Conservation (phyloP, 1,284 basidiomycete genomes). For the Ganoderma meredithae region DNA sequence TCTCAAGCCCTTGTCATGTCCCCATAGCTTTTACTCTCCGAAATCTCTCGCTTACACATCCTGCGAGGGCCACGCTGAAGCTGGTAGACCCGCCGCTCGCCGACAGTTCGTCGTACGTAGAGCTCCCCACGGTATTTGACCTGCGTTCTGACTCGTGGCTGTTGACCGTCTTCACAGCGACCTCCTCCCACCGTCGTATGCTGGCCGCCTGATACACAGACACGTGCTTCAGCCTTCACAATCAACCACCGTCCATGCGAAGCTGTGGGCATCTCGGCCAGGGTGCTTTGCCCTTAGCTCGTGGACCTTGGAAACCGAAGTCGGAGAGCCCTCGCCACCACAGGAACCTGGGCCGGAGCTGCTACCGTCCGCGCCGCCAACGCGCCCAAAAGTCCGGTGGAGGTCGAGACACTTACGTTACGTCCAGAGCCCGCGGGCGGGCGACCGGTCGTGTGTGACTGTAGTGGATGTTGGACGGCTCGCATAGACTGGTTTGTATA, state of each 20-base stretch:
- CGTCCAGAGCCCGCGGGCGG: constrained; percentile 52
- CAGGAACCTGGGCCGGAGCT: constrained; percentile 9
- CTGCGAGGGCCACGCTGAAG: constrained; percentile 60
- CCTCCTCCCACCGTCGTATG: constrained; percentile 58
- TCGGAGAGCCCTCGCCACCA: constrained; percentile 47
- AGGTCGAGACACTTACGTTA: constrained; percentile 54
- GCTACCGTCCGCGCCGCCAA: constrained; percentile 1
- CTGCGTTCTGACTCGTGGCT: not conserved
- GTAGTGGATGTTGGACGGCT: constrained; percentile 44
- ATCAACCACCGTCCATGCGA: constrained; percentile 51
- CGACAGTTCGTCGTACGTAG: constrained; percentile 24
- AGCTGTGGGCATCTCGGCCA: constrained; percentile 64
- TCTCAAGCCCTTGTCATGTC: constrained; percentile 60
- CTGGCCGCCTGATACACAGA: constrained; percentile 66
- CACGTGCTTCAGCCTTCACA: constrained; percentile 61
- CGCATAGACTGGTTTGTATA: constrained; percentile 27
- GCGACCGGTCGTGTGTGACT: constrained; percentile 51
- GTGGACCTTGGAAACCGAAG: constrained; percentile 73
- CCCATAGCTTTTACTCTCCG: constrained; percentile 66
- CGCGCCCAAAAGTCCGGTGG: constrained; percentile 32
- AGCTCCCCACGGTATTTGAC: not conserved
- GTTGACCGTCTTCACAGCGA: constrained; percentile 40
- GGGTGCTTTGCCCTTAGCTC: constrained; percentile 70
- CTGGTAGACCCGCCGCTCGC: constrained; percentile 44
- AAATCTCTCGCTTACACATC: constrained; percentile 73